These are phyloP conservation scores for Lasiosphaeria miniovina DNA, from an alignment of 495 filamentous ascomycete species.

Conservation along the genomic window DNA sequence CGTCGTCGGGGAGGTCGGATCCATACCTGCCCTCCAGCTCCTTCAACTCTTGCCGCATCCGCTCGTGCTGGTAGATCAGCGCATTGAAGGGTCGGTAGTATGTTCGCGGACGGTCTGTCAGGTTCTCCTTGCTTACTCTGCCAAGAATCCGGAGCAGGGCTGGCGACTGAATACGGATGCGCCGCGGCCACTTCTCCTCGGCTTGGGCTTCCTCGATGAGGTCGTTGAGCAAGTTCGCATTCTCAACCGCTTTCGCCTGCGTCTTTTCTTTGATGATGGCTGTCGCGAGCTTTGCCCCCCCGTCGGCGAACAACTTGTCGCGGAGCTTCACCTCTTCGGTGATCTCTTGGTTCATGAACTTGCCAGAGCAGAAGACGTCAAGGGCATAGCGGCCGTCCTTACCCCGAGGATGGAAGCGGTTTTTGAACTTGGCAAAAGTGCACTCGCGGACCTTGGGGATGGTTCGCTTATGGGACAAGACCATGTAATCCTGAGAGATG, in stretches of 20 bases:
- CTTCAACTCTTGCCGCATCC: constrained; percentile 34
- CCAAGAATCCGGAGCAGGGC: constrained; percentile 33
- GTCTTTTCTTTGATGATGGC: constrained; percentile 28
- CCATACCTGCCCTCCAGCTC: constrained; percentile 39
- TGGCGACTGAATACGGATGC: constrained; percentile 41
- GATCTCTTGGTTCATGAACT: constrained; percentile 30
- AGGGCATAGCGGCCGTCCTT: constrained; percentile 31
- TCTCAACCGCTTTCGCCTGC: constrained; percentile 9
- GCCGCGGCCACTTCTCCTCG: constrained; percentile 32
- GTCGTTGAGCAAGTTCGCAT: constrained; percentile 13
- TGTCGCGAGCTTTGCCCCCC: constrained; percentile 3
- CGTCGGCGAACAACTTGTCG: constrained; percentile 14
- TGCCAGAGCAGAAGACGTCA: constrained; percentile 32
- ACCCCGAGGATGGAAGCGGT: constrained; percentile 28
- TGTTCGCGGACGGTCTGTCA: constrained; percentile 30
- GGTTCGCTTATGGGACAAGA: constrained; percentile 9
- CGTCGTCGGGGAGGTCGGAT: constrained; percentile 31
- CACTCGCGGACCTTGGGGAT: constrained; percentile 25
- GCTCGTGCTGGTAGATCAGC: constrained; percentile 36
- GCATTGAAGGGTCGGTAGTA: constrained; percentile 40
- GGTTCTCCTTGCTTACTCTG: constrained; percentile 27
- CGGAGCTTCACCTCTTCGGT: constrained; percentile 27
- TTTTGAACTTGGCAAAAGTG: constrained; percentile 40
- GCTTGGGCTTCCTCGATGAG: constrained; percentile 18
- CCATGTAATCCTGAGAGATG: constrained; percentile 10